phyloP scores from a whole-genome alignment of 202 grass and related monocot genomes.

The Digitaria exilis region DNA sequence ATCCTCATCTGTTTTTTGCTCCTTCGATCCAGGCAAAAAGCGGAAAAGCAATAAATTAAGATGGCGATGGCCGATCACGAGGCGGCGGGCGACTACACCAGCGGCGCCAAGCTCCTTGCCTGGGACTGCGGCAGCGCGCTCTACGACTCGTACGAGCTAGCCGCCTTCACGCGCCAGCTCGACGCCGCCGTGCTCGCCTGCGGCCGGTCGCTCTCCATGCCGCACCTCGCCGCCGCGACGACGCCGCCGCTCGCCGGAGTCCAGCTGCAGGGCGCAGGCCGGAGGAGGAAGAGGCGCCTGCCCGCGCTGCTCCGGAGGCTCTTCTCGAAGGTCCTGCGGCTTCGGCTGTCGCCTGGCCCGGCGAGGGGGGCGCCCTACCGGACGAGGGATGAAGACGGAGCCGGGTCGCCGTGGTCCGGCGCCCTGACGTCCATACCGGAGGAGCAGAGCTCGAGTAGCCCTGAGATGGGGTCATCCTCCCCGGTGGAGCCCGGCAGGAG shows the following conservation, averaged over 20 bases:
- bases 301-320: slow-evolving; percentile 34
- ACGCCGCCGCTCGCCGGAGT: background rate
- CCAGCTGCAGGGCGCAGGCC: background rate
- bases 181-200: slow-evolving; percentile 38
- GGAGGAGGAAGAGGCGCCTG: background rate
- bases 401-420: slow-evolving; percentile 51
- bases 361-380: background rate
- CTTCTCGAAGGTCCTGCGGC: slow-evolving; percentile 46
- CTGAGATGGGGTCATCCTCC: slow-evolving; percentile 23
- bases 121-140: slow-evolving; percentile 61
- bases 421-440: slow-evolving; percentile 54
- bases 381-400: background rate
- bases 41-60: slow-evolving; percentile 37
- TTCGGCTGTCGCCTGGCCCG: slow-evolving; percentile 13
- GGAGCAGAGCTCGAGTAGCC: slow-evolving; percentile 43
- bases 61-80: slow-evolving; percentile 40
- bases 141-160: slow-evolving; percentile 61
- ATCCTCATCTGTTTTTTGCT: slow-evolving; percentile 2
- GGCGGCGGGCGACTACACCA: slow-evolving; percentile 11
- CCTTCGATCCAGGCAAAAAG: background rate
- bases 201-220: slow-evolving; percentile 53
- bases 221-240: background rate
- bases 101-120: background rate
- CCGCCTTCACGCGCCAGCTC: slow-evolving; percentile 47
- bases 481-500: slow-evolving; percentile 5